Percentiles rank a stretch among this genome's conserved stretches.
Conservation (phyloP, 192 early-diverging fungal species). For the Rhizophlyctis rosea region DNA sequence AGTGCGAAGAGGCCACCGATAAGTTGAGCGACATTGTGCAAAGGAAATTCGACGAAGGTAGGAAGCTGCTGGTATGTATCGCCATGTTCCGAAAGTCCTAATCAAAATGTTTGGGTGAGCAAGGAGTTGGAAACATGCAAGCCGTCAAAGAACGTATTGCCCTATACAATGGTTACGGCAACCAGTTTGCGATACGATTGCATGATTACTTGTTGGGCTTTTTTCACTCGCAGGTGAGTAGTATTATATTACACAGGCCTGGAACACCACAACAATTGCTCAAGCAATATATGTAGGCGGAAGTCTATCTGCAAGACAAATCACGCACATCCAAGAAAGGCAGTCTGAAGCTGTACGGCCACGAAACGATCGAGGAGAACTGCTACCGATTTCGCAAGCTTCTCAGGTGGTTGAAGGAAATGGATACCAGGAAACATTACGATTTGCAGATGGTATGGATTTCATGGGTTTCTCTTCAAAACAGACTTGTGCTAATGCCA, state of each 20-base stretch:
- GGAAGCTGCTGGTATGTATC: too few relatives aligned
- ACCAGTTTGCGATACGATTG: constrained; percentile 42
- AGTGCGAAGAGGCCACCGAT: constrained; percentile 44
- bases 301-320: constrained; percentile 37
- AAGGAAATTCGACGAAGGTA: constrained; percentile 31
- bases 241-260: background rate
- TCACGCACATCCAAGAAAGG: constrained; percentile 24
- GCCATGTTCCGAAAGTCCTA: background rate
- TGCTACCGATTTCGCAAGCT: constrained; percentile 42
- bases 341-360: constrained; percentile 31
- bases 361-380: constrained; percentile 48
- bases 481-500: too few relatives aligned
- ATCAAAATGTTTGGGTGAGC: background rate
- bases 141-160: constrained; percentile 41
- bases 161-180: constrained; percentile 41
- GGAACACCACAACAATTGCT: background rate
- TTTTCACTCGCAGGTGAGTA: constrained; percentile 23
- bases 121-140: constrained; percentile 31
- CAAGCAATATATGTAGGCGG: constrained; percentile 24
- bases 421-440: constrained; percentile 51
- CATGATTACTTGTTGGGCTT: constrained; percentile 32
- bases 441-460: constrained; percentile 49
- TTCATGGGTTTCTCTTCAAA: background rate
- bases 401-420: constrained; percentile 51
- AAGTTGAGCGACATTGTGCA: constrained; percentile 33